Base-by-base conservation (phyloP, 2,329 filamentous ascomycete genomes). In the Hyphodiscus sp. region DNA sequence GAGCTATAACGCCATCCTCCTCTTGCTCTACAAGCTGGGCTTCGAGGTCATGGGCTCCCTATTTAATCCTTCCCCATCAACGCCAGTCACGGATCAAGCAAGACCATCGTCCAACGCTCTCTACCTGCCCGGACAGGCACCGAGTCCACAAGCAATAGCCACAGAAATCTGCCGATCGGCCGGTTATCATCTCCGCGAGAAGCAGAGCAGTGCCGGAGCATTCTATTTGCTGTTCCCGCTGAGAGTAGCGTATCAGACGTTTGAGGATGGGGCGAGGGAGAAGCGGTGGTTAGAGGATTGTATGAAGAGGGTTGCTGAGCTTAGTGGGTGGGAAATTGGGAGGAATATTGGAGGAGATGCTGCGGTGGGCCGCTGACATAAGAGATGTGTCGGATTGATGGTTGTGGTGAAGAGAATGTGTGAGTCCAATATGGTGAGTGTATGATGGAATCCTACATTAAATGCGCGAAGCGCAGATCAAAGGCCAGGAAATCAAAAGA, bases 91-190 rank as follows among this genome's bases (percentile, higher is more conserved):
- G 23, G 23, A 3, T 26, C 23, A 26, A 8, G 8, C 8, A 26
- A 26, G 23, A 26, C 23, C 23, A 26, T 26, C 23, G 3, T 26
- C 23, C 23, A 30, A 26, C 15, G 26, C 49, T 18, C 18, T 51
- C 15, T 19, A 51, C 5, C 45, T 41, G 1, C 53, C 53, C 9
- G 53, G 53, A 7, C n/a, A 19, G 8, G 50, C 49, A 1, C 42
- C 19, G 20, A 45, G 49, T 49, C 13, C 33, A 8, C 20, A 19
- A 30, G 45, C 38, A 2, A 23, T 38, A 2, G 50, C 47, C 9
- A 44, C 18, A 20, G 50, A 55, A 20, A 49, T 55, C 20, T 55
- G 50, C 19, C 33, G 42, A 19, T 50, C 46, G 26, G 50, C 47
- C 3, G 50, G 50, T 15, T 52, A 42, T 47, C n/a, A 50, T 38